phyloP scores from a whole-genome alignment of 2,329 filamentous ascomycete species.

The Ploettnerulaceae sp. region DNA sequence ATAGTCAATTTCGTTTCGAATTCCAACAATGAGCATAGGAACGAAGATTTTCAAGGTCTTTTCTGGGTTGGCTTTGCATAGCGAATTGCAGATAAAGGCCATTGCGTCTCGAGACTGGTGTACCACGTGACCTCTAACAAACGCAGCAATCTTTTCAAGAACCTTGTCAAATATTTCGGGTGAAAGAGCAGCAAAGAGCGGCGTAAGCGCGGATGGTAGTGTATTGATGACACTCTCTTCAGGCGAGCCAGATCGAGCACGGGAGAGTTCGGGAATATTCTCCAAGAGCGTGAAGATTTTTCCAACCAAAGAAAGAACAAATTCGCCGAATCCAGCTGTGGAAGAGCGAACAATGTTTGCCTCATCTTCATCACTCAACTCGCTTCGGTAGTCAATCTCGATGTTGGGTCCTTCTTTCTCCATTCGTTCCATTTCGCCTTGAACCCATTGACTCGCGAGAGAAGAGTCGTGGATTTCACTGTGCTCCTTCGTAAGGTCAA shows the following conservation, averaged over 20 bases:
- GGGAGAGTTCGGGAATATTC: conserved; percentile 86
- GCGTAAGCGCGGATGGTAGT: conserved; percentile 83
- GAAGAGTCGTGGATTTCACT: conserved; percentile 66
- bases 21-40: conserved; percentile 84
- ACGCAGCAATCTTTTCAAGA: conserved; percentile 85
- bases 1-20: conserved; percentile 93
- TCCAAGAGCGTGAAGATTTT: conserved; percentile 94
- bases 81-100: conserved; percentile 94
- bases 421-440: conserved; percentile 88
- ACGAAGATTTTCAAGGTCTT: conserved; percentile 89
- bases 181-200: conserved; percentile 83
- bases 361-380: conserved; percentile 82
- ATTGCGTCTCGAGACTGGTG: conserved; percentile 96
- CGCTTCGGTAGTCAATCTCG: conserved; percentile 76
- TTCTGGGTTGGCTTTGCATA: conserved; percentile 92
- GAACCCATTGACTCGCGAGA: conserved; percentile 88
- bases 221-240: conserved; percentile 98
- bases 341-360: conserved; percentile 86
- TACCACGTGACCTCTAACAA: conserved; percentile 90
- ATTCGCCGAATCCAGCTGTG: conserved; percentile 89
- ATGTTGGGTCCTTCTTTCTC: conserved; percentile 82
- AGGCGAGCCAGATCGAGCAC: conserved; percentile 83
- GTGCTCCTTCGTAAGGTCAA: conserved; percentile 67
- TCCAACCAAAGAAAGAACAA: conserved; percentile 82
- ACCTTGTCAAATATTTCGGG: conserved; percentile 91